Base-by-base conservation (phyloP, 208 protist species). In the Acanthamoeba healyi region DNA sequence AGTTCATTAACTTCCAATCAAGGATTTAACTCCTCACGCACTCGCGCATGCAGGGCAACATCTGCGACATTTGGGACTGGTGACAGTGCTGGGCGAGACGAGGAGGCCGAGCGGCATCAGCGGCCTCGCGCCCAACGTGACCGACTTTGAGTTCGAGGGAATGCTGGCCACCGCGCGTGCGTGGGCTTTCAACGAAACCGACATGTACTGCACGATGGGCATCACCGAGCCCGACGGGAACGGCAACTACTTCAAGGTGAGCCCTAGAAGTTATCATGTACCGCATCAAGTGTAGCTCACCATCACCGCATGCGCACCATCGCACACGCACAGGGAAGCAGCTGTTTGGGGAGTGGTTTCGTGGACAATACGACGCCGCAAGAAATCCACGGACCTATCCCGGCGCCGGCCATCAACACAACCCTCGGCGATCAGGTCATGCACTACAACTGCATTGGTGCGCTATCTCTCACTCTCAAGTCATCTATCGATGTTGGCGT, bases 381-480 rank as follows among this genome's bases (percentile, higher is more conserved):
- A 24, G 14, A 70, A 26, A 24, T 70, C 26, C 26, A 34, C 6
- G 61, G 61, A 7, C 61, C 61, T 7, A 70, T 70, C 61, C 61
- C 61, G 6, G 61, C 61, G 29, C 61, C 61, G 9, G 61, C 61
- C 61, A 70, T 70, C 61, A 70, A 70, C 61, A 70, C 61, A 7
- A 70, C 61, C 61, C 61, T 70, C 7, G 61, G 61, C 61, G 29
- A 70, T 24, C 61, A 70, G 61, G n/a, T 70, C 61, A 70, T 70
- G 61, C 19, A 70, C 61, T 70, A 70, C 61, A 70, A 70, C 61
- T 70, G 61, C 61, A 7, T 70, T 24, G 61, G 61, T 26, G n/a
- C n/a, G n/a, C n/a, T n/a, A n/a, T n/a, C n/a, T n/a, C n/a, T n/a
- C n/a, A n/a, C n/a, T n/a, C n/a, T n/a, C n/a, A n/a, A n/a, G n/a